phyloP scores from a whole-genome alignment of 2,329 filamentous ascomycete genomes.

The Fusarium bulbicola region DNA sequence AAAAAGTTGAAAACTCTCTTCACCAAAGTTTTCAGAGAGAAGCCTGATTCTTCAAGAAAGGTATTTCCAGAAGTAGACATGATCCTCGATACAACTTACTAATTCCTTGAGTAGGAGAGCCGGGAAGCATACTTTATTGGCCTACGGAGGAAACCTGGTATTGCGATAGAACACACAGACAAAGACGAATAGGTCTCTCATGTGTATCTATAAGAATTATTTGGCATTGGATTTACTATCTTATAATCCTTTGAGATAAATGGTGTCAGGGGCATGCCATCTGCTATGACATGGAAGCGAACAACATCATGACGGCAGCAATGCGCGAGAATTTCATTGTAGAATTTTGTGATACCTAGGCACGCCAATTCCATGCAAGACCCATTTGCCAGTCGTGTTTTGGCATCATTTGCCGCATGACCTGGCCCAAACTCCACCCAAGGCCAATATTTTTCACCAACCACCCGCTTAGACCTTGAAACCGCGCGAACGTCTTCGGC shows the following conservation, averaged over 20 bases:
- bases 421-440: conserved; percentile 41
- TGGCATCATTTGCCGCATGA: conserved; percentile 43
- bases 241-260: not conserved
- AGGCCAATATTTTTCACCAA: conserved; percentile 40
- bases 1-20: conserved; percentile 79
- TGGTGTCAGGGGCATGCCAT: not conserved
- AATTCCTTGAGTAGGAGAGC: conserved; percentile 46
- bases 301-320: conserved; percentile 41
- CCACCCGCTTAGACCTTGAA: conserved; percentile 93
- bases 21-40: conserved; percentile 81
- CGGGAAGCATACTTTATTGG: conserved; percentile 90
- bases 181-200: not conserved
- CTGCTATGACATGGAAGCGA: not conserved
- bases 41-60: conserved; percentile 88
- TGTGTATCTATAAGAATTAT: not conserved
- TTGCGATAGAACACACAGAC: conserved; percentile 35
- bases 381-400: conserved; percentile 47
- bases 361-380: conserved; percentile 58
- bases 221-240: not conserved
- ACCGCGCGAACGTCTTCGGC: conserved; percentile 96
- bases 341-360: conserved; percentile 56
- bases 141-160: conserved; percentile 68
- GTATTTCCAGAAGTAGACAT: conserved; percentile 56
- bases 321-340: conserved; percentile 45
- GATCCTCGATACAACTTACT: not conserved